A percentile compares a stretch with the other conserved stretches of the same genome.
phyloP scores from a whole-genome alignment of 345 rosid genomes.

The Balakata baccata region DNA sequence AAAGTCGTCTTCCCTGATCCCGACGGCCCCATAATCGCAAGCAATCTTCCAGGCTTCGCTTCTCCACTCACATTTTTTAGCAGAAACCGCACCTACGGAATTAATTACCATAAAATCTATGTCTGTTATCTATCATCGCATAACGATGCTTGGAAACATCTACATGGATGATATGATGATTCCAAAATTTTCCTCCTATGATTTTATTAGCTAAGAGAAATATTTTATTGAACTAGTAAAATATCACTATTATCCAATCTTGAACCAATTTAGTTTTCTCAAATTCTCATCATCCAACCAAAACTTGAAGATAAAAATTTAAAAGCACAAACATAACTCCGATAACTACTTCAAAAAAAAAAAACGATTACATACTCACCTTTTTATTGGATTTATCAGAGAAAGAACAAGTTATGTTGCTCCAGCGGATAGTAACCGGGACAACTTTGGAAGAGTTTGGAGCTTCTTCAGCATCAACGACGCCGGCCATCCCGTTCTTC shows the following conservation, averaged over 20 bases:
- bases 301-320: neutral
- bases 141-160: neutral
- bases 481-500: conserved; percentile 15
- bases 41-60: conserved; percentile 88
- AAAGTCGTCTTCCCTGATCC: conserved; percentile 98
- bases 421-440: conserved; percentile 83
- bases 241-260: neutral
- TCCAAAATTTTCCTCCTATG: neutral
- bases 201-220: neutral
- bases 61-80: conserved; percentile 82
- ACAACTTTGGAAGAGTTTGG: conserved; percentile 42
- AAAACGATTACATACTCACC: conserved; percentile 36
- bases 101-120: neutral
- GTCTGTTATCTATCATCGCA: neutral
- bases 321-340: neutral
- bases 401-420: conserved; percentile 76
- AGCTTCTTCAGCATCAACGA: conserved; percentile 28
- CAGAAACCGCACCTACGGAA: conserved; percentile 70
- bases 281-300: conserved; percentile 19
- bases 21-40: conserved; percentile 95
- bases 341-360: neutral
- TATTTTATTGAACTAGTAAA: neutral
- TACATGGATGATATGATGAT: neutral
- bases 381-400: conserved; percentile 70
- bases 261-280: neutral